Percentiles rank a stretch among this genome's conserved stretches.
These are phyloP conservation scores for Zalaria sp. DNA, from an alignment of 2,329 filamentous ascomycete genomes.

Conservation along the genomic window DNA sequence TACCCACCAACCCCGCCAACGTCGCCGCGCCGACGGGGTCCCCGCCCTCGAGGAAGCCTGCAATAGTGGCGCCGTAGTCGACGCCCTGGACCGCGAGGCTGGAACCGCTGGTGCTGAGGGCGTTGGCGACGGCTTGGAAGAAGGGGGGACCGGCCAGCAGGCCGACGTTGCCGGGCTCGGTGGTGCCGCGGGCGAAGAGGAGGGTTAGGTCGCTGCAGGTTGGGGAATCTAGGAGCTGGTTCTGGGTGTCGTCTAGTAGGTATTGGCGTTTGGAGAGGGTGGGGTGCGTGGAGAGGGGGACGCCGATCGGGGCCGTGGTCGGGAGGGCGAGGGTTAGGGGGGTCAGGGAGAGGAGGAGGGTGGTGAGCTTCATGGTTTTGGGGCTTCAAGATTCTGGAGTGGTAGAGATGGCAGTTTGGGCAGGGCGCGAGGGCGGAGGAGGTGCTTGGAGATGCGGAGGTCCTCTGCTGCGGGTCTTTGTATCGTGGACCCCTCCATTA, in stretches of 20 bases:
- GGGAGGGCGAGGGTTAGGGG: not conserved
- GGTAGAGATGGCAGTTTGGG: too few species aligned
- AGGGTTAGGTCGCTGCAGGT: constrained; percentile 23
- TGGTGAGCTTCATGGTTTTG: not conserved
- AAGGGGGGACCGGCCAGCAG: constrained; percentile 24
- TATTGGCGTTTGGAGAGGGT: not conserved
- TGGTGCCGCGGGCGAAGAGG: constrained; percentile 43
- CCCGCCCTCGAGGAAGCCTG: constrained; percentile 6
- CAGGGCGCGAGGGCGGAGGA: too few species aligned
- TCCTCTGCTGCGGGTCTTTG: too few species aligned
- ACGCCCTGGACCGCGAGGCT: constrained; percentile 12
- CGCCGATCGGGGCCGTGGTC: not conserved
- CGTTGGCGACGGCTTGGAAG: constrained; percentile 7
- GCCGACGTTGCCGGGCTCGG: constrained; percentile 39
- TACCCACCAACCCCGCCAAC: constrained; percentile 9
- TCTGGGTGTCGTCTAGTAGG: not conserved
- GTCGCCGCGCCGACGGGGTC: constrained; percentile 7
- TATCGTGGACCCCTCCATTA: too few species aligned
- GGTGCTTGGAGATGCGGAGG: too few species aligned
- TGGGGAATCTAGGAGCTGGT: constrained; percentile 8
- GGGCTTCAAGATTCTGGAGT: too few species aligned
- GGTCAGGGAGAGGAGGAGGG: not conserved
- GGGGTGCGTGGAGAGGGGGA: not conserved
- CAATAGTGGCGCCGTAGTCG: constrained; percentile 12
- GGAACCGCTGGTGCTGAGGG: constrained; percentile 7